Evolutionary conservation across 2,329 filamentous ascomycete species (phyloP).

Genomic region (Paecilomyces sp.): DNA sequence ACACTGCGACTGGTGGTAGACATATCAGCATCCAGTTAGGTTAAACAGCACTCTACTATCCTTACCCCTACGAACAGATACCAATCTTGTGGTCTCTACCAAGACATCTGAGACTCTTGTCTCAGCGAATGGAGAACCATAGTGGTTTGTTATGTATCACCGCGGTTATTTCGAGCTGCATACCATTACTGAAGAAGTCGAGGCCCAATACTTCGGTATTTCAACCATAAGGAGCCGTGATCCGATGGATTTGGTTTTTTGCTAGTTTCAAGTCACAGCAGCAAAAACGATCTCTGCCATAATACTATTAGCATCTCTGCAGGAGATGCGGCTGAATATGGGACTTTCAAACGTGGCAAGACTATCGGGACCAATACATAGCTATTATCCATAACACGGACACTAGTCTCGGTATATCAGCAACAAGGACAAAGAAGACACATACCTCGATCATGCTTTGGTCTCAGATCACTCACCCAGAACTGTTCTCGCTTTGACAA

Average conservation of each 20-base stretch:
- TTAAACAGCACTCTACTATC: slow-evolving; percentile 59
- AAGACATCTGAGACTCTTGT: slow-evolving; percentile 39
- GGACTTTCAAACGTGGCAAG: slow-evolving; percentile 25
- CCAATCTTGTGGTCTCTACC: slow-evolving; percentile 47
- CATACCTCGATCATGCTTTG: neutral
- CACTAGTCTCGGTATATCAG: slow-evolving; percentile 17
- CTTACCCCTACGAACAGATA: slow-evolving; percentile 54
- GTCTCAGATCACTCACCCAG: neutral
- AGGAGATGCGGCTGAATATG: slow-evolving; percentile 40
- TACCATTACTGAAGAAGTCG: slow-evolving; percentile 49
- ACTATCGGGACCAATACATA: slow-evolving; percentile 20
- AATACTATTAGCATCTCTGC: slow-evolving; percentile 27
- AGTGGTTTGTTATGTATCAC: slow-evolving; percentile 69
- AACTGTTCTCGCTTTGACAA: neutral
- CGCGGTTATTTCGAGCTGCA: slow-evolving; percentile 64
- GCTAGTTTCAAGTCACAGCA: slow-evolving; percentile 62
- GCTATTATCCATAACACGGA: slow-evolving; percentile 23
- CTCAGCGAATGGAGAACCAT: slow-evolving; percentile 54
- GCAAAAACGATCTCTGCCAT: slow-evolving; percentile 52
- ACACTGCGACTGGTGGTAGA: slow-evolving; percentile 47
- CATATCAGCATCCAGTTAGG: slow-evolving; percentile 59
- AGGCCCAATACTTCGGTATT: slow-evolving; percentile 59
- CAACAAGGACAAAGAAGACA: neutral
- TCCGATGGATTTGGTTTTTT: slow-evolving; percentile 54
- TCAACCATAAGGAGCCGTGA: slow-evolving; percentile 56